phyloP scores from a whole-genome alignment of 768 basidiomycete species.

The Tylopilus balloui region DNA sequence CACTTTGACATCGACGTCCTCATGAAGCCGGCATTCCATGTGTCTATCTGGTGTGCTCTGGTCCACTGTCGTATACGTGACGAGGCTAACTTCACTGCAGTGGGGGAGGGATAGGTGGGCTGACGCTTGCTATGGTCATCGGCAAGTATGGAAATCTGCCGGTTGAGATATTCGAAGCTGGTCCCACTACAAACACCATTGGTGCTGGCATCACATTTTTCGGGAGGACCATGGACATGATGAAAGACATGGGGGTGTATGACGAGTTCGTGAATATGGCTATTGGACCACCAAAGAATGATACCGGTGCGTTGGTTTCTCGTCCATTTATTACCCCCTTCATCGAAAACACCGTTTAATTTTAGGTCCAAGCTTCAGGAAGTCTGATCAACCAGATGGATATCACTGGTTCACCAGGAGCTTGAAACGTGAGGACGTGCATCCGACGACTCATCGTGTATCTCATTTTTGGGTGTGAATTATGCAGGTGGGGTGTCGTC shows the following conservation, averaged over 20 bases:
- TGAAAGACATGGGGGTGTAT: neutral
- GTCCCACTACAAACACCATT: neutral
- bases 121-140: neutral
- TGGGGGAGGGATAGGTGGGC: neutral
- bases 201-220: neutral
- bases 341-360: neutral
- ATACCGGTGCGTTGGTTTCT: neutral
- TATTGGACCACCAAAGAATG: neutral
- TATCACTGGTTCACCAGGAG: no score
- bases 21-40: neutral
- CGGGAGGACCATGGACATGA: neutral
- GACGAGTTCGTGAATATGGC: neutral
- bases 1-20: neutral
- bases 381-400: no score
- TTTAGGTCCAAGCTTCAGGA: neutral
- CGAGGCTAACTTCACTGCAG: neutral
- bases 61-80: neutral
- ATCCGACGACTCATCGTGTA: no score
- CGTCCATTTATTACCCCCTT: neutral
- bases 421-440: no score
- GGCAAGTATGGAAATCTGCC: neutral
- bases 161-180: neutral
- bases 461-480: no score
- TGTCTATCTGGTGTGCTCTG: neutral
- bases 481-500: neutral